phyloP scores from a whole-genome alignment of 2,329 filamentous ascomycete genomes.

The Paecilomyces sp. region DNA sequence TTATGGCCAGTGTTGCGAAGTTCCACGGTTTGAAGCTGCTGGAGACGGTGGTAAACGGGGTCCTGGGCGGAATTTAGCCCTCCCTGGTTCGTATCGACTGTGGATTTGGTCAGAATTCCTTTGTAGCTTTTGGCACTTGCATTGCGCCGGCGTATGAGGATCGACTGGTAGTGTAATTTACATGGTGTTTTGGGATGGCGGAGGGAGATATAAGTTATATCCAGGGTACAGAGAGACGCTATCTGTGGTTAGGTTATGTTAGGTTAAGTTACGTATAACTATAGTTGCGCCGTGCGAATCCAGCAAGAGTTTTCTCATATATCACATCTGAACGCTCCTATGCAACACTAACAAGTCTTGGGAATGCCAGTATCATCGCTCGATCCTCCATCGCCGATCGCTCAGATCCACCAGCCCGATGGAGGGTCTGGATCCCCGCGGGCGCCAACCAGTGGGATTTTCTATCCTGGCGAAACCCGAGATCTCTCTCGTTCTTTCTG shows the following conservation, averaged over 20 bases:
- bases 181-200: not conserved
- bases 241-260: not conserved
- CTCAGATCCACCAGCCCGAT: not conserved
- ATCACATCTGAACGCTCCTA: not conserved
- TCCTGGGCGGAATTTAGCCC: slow-evolving; percentile 42
- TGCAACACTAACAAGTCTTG: not conserved
- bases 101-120: not conserved
- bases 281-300: no score
- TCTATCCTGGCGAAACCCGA: not conserved
- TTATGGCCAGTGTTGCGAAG: slow-evolving; percentile 67
- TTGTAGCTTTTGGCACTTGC: not conserved
- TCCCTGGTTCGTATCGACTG: not conserved
- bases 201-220: not conserved
- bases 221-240: not conserved
- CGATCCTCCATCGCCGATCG: not conserved
- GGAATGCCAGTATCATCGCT: not conserved
- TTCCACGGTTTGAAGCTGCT: slow-evolving; percentile 81
- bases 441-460: not conserved
- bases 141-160: not conserved
- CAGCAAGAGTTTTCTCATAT: no score
- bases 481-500: not conserved
- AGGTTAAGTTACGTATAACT: not conserved
- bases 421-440: not conserved
- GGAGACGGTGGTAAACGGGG: slow-evolving; percentile 61
- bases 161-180: not conserved